Evolutionary conservation across 202 grass and related monocot species (phyloP).

Genomic region (Musa balbisiana): DNA sequence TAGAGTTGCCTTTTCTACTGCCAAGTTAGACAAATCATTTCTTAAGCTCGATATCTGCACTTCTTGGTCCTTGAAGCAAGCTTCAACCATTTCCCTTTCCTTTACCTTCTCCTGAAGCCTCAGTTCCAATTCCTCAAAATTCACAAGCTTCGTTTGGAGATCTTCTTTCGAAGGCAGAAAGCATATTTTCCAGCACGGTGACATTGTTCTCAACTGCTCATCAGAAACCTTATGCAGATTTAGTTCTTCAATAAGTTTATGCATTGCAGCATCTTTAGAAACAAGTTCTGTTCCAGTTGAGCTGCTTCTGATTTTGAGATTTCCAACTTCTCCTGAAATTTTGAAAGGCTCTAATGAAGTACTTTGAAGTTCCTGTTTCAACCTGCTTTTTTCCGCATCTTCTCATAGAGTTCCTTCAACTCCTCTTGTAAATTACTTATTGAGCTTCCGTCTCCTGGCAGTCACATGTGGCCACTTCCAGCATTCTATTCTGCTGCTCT

Average conservation of each 20-base stretch:
- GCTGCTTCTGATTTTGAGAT: conserved; percentile 57
- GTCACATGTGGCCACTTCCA: conserved; percentile 6
- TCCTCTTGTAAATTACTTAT: conserved; percentile 4
- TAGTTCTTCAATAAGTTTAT: conserved; percentile 4
- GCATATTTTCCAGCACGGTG: conserved; percentile 43
- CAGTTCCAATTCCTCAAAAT: conserved; percentile 39
- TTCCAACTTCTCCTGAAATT: conserved; percentile 49
- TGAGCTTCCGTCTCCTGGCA: conserved; percentile 8
- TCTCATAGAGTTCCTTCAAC: conserved; percentile 5
- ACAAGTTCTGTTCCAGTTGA: conserved; percentile 17
- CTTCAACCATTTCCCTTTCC: conserved; percentile 38
- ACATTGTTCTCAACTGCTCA: conserved; percentile 17
- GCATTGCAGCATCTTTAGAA: conserved; percentile 6
- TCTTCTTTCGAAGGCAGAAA: conserved; percentile 36
- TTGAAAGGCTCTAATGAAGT: conserved; percentile 54
- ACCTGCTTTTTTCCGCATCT: conserved; percentile 1
- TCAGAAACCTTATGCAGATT: conserved; percentile 10
- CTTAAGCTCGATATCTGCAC: conserved; percentile 34
- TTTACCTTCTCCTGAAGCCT: conserved; percentile 40
- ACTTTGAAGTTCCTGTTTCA: conserved; percentile 56
- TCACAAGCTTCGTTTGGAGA: conserved; percentile 40
- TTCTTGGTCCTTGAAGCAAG: conserved; percentile 39
- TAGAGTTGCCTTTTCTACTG: conserved; percentile 48
- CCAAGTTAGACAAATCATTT: conserved; percentile 32
- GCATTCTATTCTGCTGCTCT: no score